Base-by-base conservation (phyloP, 1,284 basidiomycete species). In the Puccinia hordei region DNA sequence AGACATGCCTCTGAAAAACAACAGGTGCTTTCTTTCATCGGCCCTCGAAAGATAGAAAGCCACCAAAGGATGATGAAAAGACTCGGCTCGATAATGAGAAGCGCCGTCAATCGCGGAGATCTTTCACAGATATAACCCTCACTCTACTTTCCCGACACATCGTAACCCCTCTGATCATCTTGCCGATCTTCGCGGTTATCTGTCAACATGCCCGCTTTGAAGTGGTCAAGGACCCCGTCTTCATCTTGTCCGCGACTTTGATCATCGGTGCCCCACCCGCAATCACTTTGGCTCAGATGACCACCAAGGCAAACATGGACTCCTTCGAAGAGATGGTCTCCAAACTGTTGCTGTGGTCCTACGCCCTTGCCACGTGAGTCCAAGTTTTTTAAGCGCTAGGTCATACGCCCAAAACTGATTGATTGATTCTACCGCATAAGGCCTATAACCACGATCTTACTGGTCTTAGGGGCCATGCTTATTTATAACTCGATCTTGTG, bases 271-370 rank as follows among this genome's bases (percentile, higher is more conserved):
- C 81, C 2, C 82, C 83, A 30, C 80, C 82, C 0, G 84, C 84
- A 6, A 84, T 85, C 72, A 85, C 84, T 5, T 81, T 85, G 17
- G 83, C 83, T 0, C 83, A 84, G 41, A 82, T 85, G 35, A 78
- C 82, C 1, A 13, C 81, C 59, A 77, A 68, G 63, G 35, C 61
- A 0, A 33, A 65, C 30, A n/a, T 41, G 24, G 74, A 77, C 41
- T 77, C 51, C 51, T 51, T 71, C 2, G 74, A 77, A 49, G 61
- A 65, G 33, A 68, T 77, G 44, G 41, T 77, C 49, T 77, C 74
- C 24, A 38, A 41, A 24, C 41, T 77, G 24, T 51, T 77, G n/a
- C 35, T 68, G 19, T 77, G 74, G 74, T 77, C 74, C 41, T 77
- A 65, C 35, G 22, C 61, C 17, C 24, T 68, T 12, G 46, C 35